Conservation (phyloP, 192 early-diverging fungal genomes). For the Linnemannia zychae region DNA sequence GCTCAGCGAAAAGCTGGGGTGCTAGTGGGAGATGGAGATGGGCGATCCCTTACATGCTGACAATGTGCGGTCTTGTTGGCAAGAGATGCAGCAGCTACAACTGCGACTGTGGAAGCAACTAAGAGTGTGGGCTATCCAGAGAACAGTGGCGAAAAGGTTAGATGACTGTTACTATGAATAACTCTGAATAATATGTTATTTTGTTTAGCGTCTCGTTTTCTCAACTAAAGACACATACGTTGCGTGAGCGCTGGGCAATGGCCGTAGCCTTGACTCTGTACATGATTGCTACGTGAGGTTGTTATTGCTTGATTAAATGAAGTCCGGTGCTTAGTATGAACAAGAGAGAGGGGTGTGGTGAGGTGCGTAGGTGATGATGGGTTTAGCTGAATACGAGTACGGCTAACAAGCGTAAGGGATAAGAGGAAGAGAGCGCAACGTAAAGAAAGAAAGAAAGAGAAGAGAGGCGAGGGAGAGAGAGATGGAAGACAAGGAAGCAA, state of each 20-base stretch:
- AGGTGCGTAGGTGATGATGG: too few relatives aligned
- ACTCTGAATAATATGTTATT: too few relatives aligned
- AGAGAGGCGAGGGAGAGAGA: neutral
- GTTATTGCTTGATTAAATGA: neutral
- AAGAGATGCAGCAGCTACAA: slow-evolving; percentile 6
- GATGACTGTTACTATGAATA: too few relatives aligned
- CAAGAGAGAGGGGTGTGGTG: neutral
- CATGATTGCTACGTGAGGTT: neutral
- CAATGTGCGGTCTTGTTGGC: slow-evolving; percentile 17
- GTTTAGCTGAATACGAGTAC: too few relatives aligned
- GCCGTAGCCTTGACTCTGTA: slow-evolving; percentile 30
- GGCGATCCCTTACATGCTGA: slow-evolving; percentile 31
- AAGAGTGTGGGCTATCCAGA: slow-evolving; percentile 25
- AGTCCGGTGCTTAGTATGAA: neutral
- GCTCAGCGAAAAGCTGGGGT: neutral
- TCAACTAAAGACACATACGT: slow-evolving; percentile 14
- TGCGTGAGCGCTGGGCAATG: slow-evolving; percentile 25
- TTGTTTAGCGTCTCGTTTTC: neutral
- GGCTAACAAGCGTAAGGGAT: neutral
- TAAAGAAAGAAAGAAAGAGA: neutral
- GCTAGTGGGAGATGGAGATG: too few relatives aligned
- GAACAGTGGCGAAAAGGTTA: too few relatives aligned
- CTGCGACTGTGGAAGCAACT: slow-evolving; percentile 14
- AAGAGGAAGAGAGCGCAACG: neutral
- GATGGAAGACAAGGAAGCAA: neutral